phyloP scores from a whole-genome alignment of 495 filamentous ascomycete genomes.

The Pyronema omphalodes region DNA sequence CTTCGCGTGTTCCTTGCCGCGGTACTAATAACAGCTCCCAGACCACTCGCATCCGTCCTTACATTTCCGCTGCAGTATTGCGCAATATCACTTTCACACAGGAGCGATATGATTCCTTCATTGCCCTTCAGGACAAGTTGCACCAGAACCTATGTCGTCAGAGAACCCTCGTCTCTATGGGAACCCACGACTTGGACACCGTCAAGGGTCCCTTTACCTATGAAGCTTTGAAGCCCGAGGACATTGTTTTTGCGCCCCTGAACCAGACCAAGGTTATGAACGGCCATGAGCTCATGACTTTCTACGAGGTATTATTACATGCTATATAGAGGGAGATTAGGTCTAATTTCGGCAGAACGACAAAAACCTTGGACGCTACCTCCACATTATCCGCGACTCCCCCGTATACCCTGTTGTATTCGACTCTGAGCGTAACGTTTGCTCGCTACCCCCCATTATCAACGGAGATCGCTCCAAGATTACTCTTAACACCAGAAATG shows the following conservation, averaged over 20 bases:
- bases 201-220: conserved; percentile 92
- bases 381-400: conserved; percentile 85
- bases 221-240: conserved; percentile 74
- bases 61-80: conserved; percentile 71
- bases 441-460: conserved; percentile 92
- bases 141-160: conserved; percentile 91
- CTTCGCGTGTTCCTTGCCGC: not conserved
- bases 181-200: conserved; percentile 90
- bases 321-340: not conserved
- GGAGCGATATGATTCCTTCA: conserved; percentile 90
- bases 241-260: conserved; percentile 77
- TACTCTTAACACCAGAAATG: conserved; percentile 65
- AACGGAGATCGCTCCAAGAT: conserved; percentile 96
- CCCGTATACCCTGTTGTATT: conserved; percentile 94
- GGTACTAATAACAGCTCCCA: conserved; percentile 20
- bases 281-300: conserved; percentile 75
- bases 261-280: conserved; percentile 82
- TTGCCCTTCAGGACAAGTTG: conserved; percentile 90
- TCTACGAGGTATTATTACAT: conserved; percentile 49
- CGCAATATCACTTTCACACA: conserved; percentile 81
- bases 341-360: conserved; percentile 40
- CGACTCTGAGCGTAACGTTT: conserved; percentile 70
- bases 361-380: conserved; percentile 55
- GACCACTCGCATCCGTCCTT: conserved; percentile 64
- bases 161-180: conserved; percentile 83